Evolutionary conservation across 1,284 basidiomycete genomes (phyloP), one percentile per base, ranked within the genome.

Genomic region (Schizophyllum commune): DNA sequence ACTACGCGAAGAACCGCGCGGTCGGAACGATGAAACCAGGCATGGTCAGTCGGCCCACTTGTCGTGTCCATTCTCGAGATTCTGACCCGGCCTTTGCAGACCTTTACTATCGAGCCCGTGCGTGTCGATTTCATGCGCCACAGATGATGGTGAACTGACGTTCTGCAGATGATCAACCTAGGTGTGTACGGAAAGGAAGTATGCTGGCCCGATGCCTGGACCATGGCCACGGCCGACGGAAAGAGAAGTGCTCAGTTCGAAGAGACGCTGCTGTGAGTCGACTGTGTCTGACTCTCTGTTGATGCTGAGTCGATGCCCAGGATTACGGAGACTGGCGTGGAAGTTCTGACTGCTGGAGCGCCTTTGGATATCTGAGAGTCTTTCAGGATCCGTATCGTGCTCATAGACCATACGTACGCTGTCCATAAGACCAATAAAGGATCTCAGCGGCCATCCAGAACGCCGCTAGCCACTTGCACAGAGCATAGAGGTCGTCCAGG

Each of bases 141-240:
- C 33, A 32, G 27, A 51, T 55, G 20, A 47, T 3, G 47, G 62
- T 63, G 52, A 61, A 55, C 61, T 66, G 9, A 60, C 58, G 57
- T 61, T 62, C 32, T 61, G 52, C 67, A 92, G 89, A 98, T 98
- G 95, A 87, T 97, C 68, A 97, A 96, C 74, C 73, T 92, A 22
- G 95, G 94, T 4, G 80, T 80, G 34, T 82, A 80, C 66, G 86
- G 83, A 83, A 81, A 81, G 55, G 81, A 85, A 58, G 77, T 85
- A 17, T 91, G 92, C 71, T 93, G 91, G 91, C 88, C 88, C 19
- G 91, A 94, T 71, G 86, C 92, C 69, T 98, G 95, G 95, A 97
- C 95, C 1, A 92, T 94, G 0, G 91, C 91, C 19, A 98, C 95
- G 2, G 74, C 82, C 2, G 94, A 97, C 74, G 95, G 95, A 33